Conservation (phyloP, 2,329 filamentous ascomycete genomes). For the Colletotrichum sp. region DNA sequence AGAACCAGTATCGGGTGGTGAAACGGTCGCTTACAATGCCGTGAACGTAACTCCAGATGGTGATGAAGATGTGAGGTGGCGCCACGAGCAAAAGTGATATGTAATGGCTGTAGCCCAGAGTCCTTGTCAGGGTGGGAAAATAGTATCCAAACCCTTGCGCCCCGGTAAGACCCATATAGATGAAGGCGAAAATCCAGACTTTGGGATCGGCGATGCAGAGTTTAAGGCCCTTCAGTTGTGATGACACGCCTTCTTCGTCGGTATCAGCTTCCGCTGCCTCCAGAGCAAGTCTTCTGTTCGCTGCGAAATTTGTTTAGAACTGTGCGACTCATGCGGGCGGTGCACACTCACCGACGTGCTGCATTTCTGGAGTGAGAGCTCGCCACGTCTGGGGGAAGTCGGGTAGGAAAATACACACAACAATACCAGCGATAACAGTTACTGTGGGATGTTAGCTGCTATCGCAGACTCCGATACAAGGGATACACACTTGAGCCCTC, state of each 20-base stretch:
- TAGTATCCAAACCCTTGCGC: slow-evolving; percentile 18
- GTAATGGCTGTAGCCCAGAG: background rate
- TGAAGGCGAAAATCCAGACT: slow-evolving; percentile 43
- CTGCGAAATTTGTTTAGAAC: background rate
- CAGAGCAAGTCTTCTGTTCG: slow-evolving; percentile 40
- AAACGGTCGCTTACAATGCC: slow-evolving; percentile 2
- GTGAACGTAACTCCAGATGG: slow-evolving; percentile 55
- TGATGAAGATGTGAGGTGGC: slow-evolving; percentile 52
- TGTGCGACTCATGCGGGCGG: background rate
- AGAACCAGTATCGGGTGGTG: slow-evolving; percentile 20
- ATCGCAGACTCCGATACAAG: background rate
- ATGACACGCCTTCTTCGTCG: slow-evolving; percentile 51
- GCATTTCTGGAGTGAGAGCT: slow-evolving; percentile 46
- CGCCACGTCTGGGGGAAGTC: slow-evolving; percentile 49
- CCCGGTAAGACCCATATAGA: slow-evolving; percentile 12
- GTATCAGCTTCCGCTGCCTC: slow-evolving; percentile 55
- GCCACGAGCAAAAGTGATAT: slow-evolving; percentile 32
- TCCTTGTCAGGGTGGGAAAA: slow-evolving; percentile 17
- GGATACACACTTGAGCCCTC: slow-evolving; percentile 37
- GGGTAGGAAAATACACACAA: slow-evolving; percentile 29
- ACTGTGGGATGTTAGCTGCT: background rate
- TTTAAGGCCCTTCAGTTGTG: slow-evolving; percentile 53
- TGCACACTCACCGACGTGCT: slow-evolving; percentile 32
- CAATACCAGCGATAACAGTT: slow-evolving; percentile 26
- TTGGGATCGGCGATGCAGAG: slow-evolving; percentile 55